Conservation (phyloP, 345 rosid species). For the Kandelia obovata region DNA sequence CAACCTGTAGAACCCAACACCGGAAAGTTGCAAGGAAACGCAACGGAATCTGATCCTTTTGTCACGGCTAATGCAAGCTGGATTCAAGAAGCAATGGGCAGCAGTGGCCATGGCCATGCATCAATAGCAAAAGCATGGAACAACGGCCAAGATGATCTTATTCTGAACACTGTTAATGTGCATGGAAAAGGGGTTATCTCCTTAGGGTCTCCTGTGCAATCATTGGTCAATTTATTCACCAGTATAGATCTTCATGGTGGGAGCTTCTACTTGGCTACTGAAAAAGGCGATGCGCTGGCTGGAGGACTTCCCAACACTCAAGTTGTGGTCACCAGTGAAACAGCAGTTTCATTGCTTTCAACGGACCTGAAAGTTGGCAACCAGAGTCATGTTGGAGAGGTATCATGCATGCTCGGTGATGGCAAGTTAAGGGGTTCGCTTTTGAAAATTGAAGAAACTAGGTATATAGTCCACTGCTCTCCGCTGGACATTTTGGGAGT, state of each 20-base stretch:
- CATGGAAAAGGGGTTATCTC: slow-evolving; percentile 31
- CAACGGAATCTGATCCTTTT: slow-evolving; percentile 11
- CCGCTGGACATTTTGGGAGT: slow-evolving; percentile 28
- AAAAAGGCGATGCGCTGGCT: slow-evolving; percentile 27
- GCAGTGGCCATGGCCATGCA: slow-evolving; percentile 24
- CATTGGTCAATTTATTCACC: slow-evolving; percentile 16
- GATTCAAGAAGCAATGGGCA: slow-evolving; percentile 35
- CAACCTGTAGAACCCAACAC: slow-evolving; percentile 34
- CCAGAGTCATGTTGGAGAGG: neutral
- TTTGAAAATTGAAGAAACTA: slow-evolving; percentile 11
- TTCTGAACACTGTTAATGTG: slow-evolving; percentile 29
- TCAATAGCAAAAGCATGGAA: slow-evolving; percentile 35
- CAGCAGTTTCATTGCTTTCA: neutral
- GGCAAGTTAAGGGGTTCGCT: neutral
- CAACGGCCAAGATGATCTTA: slow-evolving; percentile 16
- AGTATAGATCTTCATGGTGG: slow-evolving; percentile 33
- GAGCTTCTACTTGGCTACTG: slow-evolving; percentile 36
- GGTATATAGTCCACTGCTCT: slow-evolving; percentile 33
- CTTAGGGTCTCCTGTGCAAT: slow-evolving; percentile 34
- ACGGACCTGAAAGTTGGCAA: neutral
- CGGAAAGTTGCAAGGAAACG: slow-evolving; percentile 36
- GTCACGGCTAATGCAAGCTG: slow-evolving; percentile 20
- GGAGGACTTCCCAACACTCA: slow-evolving; percentile 8
- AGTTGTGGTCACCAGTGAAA: neutral
- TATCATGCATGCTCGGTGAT: slow-evolving; percentile 20